Evolutionary conservation across 2,329 filamentous ascomycete genomes (phyloP).

Genomic region (Alternaria brassicicola): DNA sequence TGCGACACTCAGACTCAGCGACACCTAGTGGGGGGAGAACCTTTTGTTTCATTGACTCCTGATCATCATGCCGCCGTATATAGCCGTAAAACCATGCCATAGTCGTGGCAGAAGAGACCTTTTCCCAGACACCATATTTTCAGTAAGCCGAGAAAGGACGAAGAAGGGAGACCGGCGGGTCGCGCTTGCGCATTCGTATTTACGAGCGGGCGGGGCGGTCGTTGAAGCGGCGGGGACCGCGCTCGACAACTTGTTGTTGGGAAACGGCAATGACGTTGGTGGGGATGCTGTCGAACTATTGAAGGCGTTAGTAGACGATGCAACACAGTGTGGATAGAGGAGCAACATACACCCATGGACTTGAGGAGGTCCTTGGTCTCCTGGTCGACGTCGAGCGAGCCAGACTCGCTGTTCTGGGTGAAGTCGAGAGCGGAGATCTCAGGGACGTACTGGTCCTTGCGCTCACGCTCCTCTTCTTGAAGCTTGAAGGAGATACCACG

Average conservation of each 20-base stretch:
- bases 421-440: constrained; percentile 99
- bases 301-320: constrained; percentile 14
- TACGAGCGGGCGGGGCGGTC: constrained; percentile 60
- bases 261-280: constrained; percentile 93
- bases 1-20: constrained; percentile 71
- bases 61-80: constrained; percentile 75
- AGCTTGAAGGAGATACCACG: constrained; percentile 99
- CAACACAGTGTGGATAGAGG: neutral
- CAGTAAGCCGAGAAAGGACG: constrained; percentile 40
- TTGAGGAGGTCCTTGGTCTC: constrained; percentile 99
- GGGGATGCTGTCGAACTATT: constrained; percentile 93
- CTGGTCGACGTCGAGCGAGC: constrained; percentile 91
- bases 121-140: constrained; percentile 78
- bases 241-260: constrained; percentile 86
- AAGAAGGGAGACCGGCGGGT: constrained; percentile 57
- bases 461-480: constrained; percentile 99
- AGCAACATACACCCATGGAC: constrained; percentile 88
- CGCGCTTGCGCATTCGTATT: constrained; percentile 17
- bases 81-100: constrained; percentile 75
- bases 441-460: constrained; percentile 99
- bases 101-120: constrained; percentile 93
- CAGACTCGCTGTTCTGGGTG: constrained; percentile 89
- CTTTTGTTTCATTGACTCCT: constrained; percentile 60
- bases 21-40: constrained; percentile 72
- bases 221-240: constrained; percentile 77